Percentiles rank a stretch among this genome's conserved stretches.
Conservation (phyloP, 2,329 filamentous ascomycete species). For the Fusarium anthophilum region DNA sequence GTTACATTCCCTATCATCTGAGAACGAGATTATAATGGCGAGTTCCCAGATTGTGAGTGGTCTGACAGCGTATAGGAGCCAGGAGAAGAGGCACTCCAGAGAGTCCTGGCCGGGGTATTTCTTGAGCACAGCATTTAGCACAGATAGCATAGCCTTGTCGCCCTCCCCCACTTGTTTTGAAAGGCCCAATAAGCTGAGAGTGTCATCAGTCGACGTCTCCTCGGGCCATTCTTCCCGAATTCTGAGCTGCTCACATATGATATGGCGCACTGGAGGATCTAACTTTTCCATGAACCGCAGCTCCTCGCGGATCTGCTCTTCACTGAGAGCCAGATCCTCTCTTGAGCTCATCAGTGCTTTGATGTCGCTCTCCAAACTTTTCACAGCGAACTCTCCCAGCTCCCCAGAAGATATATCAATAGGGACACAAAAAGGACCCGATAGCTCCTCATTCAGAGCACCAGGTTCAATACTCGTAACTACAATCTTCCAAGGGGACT, state of each 20-base stretch:
- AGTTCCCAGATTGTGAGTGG: slow-evolving; percentile 9
- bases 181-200: neutral
- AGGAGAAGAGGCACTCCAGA: neutral
- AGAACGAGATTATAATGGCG: neutral
- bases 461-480: neutral
- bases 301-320: neutral
- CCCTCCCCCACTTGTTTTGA: neutral
- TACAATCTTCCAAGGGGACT: neutral
- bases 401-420: neutral
- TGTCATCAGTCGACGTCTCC: neutral
- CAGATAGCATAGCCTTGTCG: neutral
- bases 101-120: neutral
- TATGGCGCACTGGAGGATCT: neutral
- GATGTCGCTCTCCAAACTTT: accelerated
- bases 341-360: neutral
- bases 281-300: neutral
- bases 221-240: neutral
- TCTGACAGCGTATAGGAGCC: slow-evolving; percentile 5
- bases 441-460: neutral
- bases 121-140: neutral
- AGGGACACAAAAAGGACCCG: neutral
- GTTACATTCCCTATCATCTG: neutral
- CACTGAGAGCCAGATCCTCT: accelerated
- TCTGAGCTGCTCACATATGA: neutral
- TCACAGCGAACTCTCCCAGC: accelerated